A percentile compares a stretch with the other conserved stretches of the same genome.
phyloP scores from a whole-genome alignment of 1,139 yeast genomes.

The Debaryomyces sp. region DNA sequence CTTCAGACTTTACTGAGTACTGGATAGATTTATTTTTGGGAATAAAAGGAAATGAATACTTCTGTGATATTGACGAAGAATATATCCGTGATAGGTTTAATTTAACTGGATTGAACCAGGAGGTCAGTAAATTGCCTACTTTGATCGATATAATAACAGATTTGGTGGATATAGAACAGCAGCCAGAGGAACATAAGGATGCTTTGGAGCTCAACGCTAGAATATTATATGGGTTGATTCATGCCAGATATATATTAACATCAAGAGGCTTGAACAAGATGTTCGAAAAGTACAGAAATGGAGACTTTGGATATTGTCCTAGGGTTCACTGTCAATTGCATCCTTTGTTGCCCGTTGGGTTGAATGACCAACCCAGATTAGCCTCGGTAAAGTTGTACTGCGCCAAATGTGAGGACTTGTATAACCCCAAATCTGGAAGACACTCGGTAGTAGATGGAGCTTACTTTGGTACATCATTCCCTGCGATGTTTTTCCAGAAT shows the following conservation, averaged over 20 bases:
- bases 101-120: slow-evolving; percentile 86
- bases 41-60: slow-evolving; percentile 90
- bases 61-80: slow-evolving; percentile 92
- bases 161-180: slow-evolving; percentile 55
- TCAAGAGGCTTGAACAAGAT: slow-evolving; percentile 88
- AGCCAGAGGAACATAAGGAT: slow-evolving; percentile 59
- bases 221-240: slow-evolving; percentile 61
- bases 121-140: slow-evolving; percentile 76
- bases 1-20: slow-evolving; percentile 70
- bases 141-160: slow-evolving; percentile 88
- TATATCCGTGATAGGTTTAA: slow-evolving; percentile 93
- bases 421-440: slow-evolving; percentile 86
- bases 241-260: slow-evolving; percentile 80
- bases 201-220: slow-evolving; percentile 81
- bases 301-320: slow-evolving; percentile 97
- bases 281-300: slow-evolving; percentile 87
- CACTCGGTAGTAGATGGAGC: slow-evolving; percentile 94
- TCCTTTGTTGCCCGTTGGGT: slow-evolving; percentile 90
- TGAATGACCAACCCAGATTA: slow-evolving; percentile 81
- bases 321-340: slow-evolving; percentile 87
- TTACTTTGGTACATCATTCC: slow-evolving; percentile 94
- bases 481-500: slow-evolving; percentile 94
- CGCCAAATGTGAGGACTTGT: slow-evolving; percentile 93
- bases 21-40: slow-evolving; percentile 96
- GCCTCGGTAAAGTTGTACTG: slow-evolving; percentile 90